These are phyloP conservation scores for Tritrichomonas musculus DNA, from an alignment of 208 protist genomes.

Conservation along the genomic window DNA sequence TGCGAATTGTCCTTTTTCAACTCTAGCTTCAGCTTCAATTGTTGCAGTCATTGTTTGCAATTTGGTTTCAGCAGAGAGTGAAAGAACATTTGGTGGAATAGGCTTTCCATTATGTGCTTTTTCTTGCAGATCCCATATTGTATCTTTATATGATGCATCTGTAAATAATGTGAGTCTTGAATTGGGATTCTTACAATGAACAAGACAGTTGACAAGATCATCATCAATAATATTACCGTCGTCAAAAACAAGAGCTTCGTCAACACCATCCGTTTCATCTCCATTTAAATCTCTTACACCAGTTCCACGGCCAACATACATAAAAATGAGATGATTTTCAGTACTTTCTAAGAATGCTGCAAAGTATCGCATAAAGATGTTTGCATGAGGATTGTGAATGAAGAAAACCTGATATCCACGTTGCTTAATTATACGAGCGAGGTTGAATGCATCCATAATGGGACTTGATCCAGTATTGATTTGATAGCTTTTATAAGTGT, in stretches of 20 bases:
- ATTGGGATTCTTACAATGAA: background rate
- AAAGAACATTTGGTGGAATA: background rate
- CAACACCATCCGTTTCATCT: background rate
- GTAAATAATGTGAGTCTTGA: background rate
- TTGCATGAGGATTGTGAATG: background rate
- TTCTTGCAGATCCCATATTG: background rate
- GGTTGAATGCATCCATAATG: background rate
- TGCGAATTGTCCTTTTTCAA: no score
- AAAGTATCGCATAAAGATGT: background rate
- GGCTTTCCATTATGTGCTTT: background rate
- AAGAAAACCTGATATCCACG: background rate
- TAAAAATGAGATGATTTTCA: background rate
- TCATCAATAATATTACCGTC: background rate
- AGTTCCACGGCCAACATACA: background rate
- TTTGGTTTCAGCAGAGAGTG: background rate
- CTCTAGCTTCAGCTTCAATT: no score
- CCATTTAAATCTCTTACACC: background rate
- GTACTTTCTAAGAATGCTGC: background rate
- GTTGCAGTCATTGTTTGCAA: background rate
- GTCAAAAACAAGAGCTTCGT: background rate
- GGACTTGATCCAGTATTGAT: background rate
- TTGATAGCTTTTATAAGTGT: background rate
- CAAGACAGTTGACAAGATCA: background rate
- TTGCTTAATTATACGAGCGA: background rate
- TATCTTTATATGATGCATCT: background rate